Conservation (phyloP, 2,329 filamentous ascomycete genomes). For the Diaporthe amygdali region DNA sequence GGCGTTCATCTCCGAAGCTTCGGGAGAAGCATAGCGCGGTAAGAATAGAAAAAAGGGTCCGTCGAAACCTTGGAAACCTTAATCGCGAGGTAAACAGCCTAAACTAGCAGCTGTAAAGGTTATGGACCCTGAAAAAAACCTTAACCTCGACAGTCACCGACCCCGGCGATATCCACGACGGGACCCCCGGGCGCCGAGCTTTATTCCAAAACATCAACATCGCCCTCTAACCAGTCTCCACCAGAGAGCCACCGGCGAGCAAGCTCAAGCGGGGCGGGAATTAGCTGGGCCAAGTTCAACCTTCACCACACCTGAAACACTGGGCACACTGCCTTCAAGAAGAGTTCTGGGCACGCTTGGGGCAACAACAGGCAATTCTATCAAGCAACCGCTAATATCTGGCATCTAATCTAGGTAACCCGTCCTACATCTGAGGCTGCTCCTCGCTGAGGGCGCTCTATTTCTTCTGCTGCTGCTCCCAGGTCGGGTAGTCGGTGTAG, state of each 20-base stretch:
- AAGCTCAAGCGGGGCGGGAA: neutral
- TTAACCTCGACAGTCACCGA: neutral
- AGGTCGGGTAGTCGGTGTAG: constrained; percentile 20
- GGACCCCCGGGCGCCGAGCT: neutral
- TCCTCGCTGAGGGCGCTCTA: neutral
- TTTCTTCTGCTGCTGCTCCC: constrained; percentile 13
- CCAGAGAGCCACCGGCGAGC: neutral
- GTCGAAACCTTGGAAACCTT: neutral
- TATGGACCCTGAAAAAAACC: neutral
- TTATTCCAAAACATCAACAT: neutral
- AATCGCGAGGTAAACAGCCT: constrained; percentile 13
- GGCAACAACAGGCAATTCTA: neutral
- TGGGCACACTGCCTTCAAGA: neutral
- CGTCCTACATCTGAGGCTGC: constrained; percentile 4
- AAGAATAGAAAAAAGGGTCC: neutral
- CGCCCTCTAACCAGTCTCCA: neutral
- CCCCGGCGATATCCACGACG: neutral
- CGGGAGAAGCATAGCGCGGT: constrained; percentile 6
- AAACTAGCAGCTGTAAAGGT: neutral
- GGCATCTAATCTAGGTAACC: neutral
- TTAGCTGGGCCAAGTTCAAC: neutral
- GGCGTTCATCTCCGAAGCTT: neutral
- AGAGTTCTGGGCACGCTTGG: neutral
- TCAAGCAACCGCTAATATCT: neutral
- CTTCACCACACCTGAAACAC: neutral